Percentiles rank a stretch among this genome's conserved stretches.
These are phyloP conservation scores for Kalmusia sp. DNA, from an alignment of 2,329 filamentous ascomycete genomes.

Conservation along the genomic window DNA sequence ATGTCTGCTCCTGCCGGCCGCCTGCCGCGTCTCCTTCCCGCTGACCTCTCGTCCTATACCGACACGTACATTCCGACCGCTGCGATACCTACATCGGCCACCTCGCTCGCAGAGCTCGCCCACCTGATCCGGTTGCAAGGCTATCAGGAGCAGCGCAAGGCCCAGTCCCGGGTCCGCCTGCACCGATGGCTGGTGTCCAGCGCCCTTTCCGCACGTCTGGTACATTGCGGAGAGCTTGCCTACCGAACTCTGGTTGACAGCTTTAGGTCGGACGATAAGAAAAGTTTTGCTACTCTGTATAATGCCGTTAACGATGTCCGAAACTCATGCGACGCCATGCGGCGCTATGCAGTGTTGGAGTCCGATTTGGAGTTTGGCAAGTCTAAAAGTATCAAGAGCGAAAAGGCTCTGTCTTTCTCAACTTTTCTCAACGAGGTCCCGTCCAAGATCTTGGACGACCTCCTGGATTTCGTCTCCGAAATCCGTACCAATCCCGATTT, in stretches of 20 bases:
- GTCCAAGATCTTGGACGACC: conserved; percentile 73
- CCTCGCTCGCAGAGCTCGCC: conserved; percentile 77
- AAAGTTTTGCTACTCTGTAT: conserved; percentile 75
- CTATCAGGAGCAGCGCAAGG: conserved; percentile 82
- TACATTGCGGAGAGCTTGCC: conserved; percentile 75
- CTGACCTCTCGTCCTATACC: conserved; percentile 71
- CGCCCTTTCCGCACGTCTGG: conserved; percentile 75
- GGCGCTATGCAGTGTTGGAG: conserved; percentile 74
- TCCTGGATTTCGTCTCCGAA: conserved; percentile 80
- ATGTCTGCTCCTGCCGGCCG: conserved; percentile 55
- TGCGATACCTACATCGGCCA: conserved; percentile 65
- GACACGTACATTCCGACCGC: conserved; percentile 65
- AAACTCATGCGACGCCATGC: conserved; percentile 76
- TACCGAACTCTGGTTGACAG: conserved; percentile 79
- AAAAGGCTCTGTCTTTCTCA: conserved; percentile 53
- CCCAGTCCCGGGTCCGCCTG: conserved; percentile 74
- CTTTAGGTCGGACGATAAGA: conserved; percentile 81
- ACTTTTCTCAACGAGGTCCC: conserved; percentile 73
- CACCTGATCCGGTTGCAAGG: conserved; percentile 79
- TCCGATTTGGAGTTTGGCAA: conserved; percentile 70
- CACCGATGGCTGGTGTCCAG: conserved; percentile 78
- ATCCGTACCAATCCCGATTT: conserved; percentile 89
- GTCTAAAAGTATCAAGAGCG: conserved; percentile 47
- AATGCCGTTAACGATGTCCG: conserved; percentile 81
- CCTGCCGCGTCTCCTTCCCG: conserved; percentile 64